Evolutionary conservation across 2,329 filamentous ascomycete species (phyloP).

Genomic region (Rutstroemia sydowiana): DNA sequence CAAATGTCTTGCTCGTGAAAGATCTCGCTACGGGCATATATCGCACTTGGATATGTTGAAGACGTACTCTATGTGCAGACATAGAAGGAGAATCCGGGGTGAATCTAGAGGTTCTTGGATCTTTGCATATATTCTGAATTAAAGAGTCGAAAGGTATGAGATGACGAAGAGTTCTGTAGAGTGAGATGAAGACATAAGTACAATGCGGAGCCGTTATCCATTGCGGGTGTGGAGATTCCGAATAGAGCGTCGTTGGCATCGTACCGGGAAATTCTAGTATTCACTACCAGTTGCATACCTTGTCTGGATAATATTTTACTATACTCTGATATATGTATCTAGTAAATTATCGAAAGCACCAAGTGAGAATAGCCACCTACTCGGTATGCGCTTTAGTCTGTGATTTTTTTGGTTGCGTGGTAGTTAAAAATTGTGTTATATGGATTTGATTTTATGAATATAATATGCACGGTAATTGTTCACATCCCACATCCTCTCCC

Average conservation of each 20-base stretch:
- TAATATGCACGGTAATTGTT: no score
- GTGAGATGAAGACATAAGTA: slow-evolving; percentile 62
- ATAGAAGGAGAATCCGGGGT: slow-evolving; percentile 58
- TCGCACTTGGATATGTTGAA: slow-evolving; percentile 72
- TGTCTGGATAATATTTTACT: slow-evolving; percentile 47
- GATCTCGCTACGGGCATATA: slow-evolving; percentile 72
- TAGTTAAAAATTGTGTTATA: no score
- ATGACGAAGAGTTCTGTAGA: slow-evolving; percentile 60
- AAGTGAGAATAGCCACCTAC: slow-evolving; percentile 61
- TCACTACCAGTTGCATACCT: slow-evolving; percentile 63
- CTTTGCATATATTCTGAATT: slow-evolving; percentile 58
- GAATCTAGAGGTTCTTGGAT: slow-evolving; percentile 68
- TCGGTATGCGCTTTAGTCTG: neutral
- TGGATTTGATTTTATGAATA: no score
- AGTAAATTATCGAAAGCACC: slow-evolving; percentile 52
- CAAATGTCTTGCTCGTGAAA: slow-evolving; percentile 69
- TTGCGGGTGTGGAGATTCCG: no score
- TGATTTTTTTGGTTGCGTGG: neutral
- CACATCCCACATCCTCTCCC: no score
- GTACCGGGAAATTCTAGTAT: no score
- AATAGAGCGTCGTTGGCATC: no score
- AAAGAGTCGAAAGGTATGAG: slow-evolving; percentile 52
- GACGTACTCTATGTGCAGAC: slow-evolving; percentile 65
- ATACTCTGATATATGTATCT: neutral
- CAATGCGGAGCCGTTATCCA: slow-evolving; percentile 81